A percentile compares a stretch with the other conserved stretches of the same genome.
phyloP scores from a whole-genome alignment of 352 stramenopile genomes.

The Globisporangium yorkense region DNA sequence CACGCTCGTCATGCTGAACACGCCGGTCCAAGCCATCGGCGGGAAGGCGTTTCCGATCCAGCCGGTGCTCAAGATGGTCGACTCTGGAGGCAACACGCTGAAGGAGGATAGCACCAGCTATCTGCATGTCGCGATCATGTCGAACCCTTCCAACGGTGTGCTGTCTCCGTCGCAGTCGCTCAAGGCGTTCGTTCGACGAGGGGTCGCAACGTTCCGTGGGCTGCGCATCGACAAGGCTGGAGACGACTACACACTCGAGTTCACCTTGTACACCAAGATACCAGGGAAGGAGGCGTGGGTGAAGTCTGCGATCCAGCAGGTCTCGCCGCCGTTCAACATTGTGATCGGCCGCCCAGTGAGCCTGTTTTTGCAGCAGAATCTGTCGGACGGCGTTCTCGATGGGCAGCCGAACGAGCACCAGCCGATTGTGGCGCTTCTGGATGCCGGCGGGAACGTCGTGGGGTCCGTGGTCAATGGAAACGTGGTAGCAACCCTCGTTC shows the following conservation, averaged over 20 bases:
- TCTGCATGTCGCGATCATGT: conserved; percentile 56
- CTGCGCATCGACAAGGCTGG: conserved; percentile 73
- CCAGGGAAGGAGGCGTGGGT: conserved; percentile 28
- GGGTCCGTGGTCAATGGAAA: conserved; percentile 33
- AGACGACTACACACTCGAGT: conserved; percentile 67
- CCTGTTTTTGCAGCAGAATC: conserved; percentile 36
- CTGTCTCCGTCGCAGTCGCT: conserved; percentile 40
- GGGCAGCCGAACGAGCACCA: conserved; percentile 71
- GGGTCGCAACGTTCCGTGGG: conserved; percentile 61
- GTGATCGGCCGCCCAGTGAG: conserved; percentile 38
- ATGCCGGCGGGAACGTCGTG: conserved; percentile 66
- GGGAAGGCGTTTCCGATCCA: conserved; percentile 72
- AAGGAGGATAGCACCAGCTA: conserved; percentile 60
- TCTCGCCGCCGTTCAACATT: conserved; percentile 59
- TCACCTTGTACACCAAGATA: conserved; percentile 54
- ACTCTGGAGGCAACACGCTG: conserved; percentile 65
- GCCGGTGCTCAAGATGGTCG: conserved; percentile 71
- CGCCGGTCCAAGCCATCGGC: conserved; percentile 33
- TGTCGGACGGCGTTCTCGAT: conserved; percentile 69
- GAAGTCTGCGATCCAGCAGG: conserved; percentile 43
- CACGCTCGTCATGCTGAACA: conserved; percentile 37
- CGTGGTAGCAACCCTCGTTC: conserved; percentile 49
- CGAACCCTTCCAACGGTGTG: conserved; percentile 58
- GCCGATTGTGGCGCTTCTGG: conserved; percentile 51
- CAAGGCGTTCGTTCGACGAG: conserved; percentile 31